Evolutionary conservation across 495 filamentous ascomycete genomes (phyloP), one percentile per base, ranked within the genome.

Genomic region (Podospora appendiculata): DNA sequence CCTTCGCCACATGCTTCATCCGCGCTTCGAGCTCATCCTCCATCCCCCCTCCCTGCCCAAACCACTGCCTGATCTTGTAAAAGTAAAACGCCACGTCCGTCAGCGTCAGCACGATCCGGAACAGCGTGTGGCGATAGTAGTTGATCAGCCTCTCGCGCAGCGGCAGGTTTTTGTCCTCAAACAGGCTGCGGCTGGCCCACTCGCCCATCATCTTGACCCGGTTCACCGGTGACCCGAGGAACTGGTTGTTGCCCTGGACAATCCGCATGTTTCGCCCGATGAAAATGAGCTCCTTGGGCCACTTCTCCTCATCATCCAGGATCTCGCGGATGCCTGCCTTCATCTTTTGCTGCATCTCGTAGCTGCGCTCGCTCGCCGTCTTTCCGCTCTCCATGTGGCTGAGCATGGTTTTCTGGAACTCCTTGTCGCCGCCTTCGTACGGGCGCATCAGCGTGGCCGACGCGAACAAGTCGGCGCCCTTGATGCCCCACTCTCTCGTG

Each of bases 241-340:
- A 92, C 57, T 76, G 72, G 58, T 79, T 79, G 48, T 79, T 77
- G 17, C 71, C 74, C 66, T 81, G 78, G 9, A 97, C 92, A 61
- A 98, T 98, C 17, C 93, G 83, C 73, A 98, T 80, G 63, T 96
- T 96, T 6, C 93, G 82, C 2, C 90, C 91, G 62, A 98, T 90
- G 70, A 98, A 98, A 59, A 98, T 82, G 45, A 98, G 84, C 59
- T 96, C 89, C 50, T 84, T 83, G 0, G 93, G 93, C 87, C 89
- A 95, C 63, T 93, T 90, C 25, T 84, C 85, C 63, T 96, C 90
- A 65, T 98, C 89, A 32, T 81, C 81, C 6, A 98, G 81, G 34
- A 96, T 81, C 25, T 93, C 83, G 52, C 86, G 83, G 64, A 96
- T 82, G 16, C 86, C 88, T 60, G 89, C 79, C 54, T 89, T 86